Conservation (phyloP, 176 grass and related monocot species). For the Poa annua region DNA sequence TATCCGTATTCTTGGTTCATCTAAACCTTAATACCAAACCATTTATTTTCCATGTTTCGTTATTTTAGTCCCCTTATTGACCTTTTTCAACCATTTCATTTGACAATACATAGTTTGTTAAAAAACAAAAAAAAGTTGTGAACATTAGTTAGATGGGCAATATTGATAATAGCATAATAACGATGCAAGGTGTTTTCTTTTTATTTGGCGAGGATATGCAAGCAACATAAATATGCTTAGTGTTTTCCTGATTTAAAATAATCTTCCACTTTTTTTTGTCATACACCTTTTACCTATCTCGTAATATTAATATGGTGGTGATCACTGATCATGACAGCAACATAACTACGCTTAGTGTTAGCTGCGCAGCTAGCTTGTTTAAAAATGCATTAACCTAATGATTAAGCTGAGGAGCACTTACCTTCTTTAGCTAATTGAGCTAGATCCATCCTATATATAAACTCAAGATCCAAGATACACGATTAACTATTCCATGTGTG, state of each 20-base stretch:
- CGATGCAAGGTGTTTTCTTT: neutral
- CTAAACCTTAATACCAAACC: neutral
- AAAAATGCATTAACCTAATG: neutral
- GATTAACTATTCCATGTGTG: constrained; percentile 5
- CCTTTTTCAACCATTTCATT: neutral
- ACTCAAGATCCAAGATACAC: neutral
- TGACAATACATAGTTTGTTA: neutral
- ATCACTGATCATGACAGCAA: neutral
- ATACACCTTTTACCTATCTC: constrained; percentile 13
- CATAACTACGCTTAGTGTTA: neutral
- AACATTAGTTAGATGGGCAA: neutral
- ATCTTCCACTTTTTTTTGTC: neutral
- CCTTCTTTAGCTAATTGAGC: constrained; percentile 13
- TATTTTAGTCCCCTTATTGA: neutral
- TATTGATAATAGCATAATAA: neutral
- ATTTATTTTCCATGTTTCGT: neutral
- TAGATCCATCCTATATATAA: neutral
- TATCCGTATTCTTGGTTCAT: neutral
- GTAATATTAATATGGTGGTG: constrained; percentile 6
- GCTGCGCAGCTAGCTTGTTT: neutral
- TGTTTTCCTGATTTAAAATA: neutral
- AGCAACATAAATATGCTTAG: neutral
- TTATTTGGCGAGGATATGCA: neutral
- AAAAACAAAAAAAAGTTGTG: neutral
- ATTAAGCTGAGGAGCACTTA: neutral